These are phyloP conservation scores for Botrytis porri DNA, from an alignment of 2,329 filamentous ascomycete genomes.

Conservation along the genomic window DNA sequence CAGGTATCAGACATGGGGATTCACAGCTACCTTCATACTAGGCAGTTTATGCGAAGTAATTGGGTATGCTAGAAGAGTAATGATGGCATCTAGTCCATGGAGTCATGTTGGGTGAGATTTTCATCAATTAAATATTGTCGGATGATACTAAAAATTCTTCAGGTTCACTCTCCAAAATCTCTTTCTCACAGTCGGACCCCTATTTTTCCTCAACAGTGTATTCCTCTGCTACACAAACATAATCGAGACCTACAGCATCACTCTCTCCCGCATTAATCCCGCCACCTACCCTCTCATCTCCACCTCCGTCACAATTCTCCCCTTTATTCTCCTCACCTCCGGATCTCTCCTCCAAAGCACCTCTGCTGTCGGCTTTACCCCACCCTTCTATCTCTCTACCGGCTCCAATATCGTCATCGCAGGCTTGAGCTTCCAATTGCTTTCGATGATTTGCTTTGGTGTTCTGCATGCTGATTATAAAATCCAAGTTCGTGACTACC, in stretches of 20 bases:
- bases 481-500: background rate
- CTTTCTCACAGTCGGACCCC: background rate
- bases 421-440: background rate
- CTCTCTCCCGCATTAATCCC: background rate
- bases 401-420: background rate
- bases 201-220: background rate
- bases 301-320: background rate
- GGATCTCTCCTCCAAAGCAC: background rate
- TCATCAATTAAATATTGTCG: background rate
- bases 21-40: constrained; percentile 1
- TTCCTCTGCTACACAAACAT: constrained; percentile 12
- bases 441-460: constrained; percentile 6
- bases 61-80: constrained; percentile 8
- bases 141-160: background rate
- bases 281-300: background rate
- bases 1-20: background rate
- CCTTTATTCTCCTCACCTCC: background rate
- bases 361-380: background rate
- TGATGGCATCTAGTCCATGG: constrained; percentile 11
- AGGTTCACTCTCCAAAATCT: background rate
- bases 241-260: background rate
- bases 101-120: constrained; percentile 9
- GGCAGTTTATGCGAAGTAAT: constrained; percentile 3
- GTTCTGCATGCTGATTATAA: background rate
- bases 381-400: background rate